Base-by-base conservation (phyloP, 2,329 filamentous ascomycete species). In the Pyrenophora tritici-repentis region DNA sequence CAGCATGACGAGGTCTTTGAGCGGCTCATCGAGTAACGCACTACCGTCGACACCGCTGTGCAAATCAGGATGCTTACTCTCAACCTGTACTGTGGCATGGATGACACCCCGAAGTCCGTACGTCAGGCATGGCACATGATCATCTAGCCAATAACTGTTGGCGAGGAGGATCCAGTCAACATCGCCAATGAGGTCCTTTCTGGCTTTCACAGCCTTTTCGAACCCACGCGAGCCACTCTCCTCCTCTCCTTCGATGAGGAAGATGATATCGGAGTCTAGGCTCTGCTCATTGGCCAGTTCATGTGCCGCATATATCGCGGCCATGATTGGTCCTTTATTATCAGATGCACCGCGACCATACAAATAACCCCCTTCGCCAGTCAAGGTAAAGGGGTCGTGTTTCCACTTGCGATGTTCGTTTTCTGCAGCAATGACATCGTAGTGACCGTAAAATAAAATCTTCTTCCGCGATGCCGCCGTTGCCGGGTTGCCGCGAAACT, bases 121-220 rank as follows among this genome's bases (percentile, higher is more conserved):
- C 0, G 94, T 99, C 50, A 99, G 77, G 70, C 94, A 99, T 0
- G 94, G 94, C 2, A 95, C 91, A 60, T 95, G 88, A 67, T 99
- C 93, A 68, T 97, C 91, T 1, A 99, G 81, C 94, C 94, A 99
- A 78, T 99, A 99, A 74, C 92, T 97, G 78, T 99, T 99, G 17
- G 94, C 93, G 32, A 99, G 79, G 26, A 99, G 78, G 47, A 99
- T 94, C 79, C 94, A 97, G 74, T 99, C 93, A 2, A 99, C 86
- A 8, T 90, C 81, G 1, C 94, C 94, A 62, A 99, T 96, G 18
- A 90, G 81, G 12, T 87, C 81, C 72, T 96, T 96, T 74, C 94
- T 86, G 56, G 85, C 83, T 60, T 82, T 84, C 13, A 99, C 86
- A 0, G 90, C 89, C 62, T 93, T 85, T 58, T 90, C 87, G 67